Base-by-base conservation (phyloP, 495 filamentous ascomycete species). In the Lophiostoma macrostomum region DNA sequence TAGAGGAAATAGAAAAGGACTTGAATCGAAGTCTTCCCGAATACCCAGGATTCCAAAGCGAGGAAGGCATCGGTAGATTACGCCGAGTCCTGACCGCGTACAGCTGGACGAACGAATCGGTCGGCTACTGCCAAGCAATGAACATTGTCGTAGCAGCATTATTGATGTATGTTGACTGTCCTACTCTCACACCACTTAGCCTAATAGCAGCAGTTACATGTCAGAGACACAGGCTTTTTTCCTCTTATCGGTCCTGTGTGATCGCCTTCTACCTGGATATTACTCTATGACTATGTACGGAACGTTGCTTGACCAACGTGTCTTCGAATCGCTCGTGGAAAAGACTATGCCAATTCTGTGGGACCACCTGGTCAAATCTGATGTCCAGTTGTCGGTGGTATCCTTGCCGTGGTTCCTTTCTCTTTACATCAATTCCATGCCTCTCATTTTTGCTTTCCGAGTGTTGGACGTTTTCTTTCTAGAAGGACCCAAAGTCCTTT, bases 281-380 rank as follows among this genome's bases (percentile, higher is more conserved):
- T 98, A 98, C 64, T 95, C 90, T 6, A 91, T 84, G 11, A 98
- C 93, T 36, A 98, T 98, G 93, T 97, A 97, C 66, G 93, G 93
- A 47, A 98, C 93, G 0, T 79, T 98, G 11, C 79, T 98, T 11
- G 93, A 98, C 63, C 93, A 98, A 63, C 85, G 89, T 54, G 93
- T 98, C 1, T 97, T 98, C 66, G 93, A 98, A 69, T 93, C 88
- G 1, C 74, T 97, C 0, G 93, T 98, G 14, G 94, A 98, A 67
- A 95, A 88, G 73, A 98, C 91, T 0, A 98, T 98, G 93, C 93
- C 93, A 11, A 87, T 98, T 35, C 77, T 98, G 4, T 98, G 93
- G 94, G 91, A 97, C 16, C 94, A 98, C 58, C 85, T 98, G 13
- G 82, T 85, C 46, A 95, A 91, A 67, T 90, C 84, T 42, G 93